These are phyloP conservation scores for Alternaria atra DNA, from an alignment of 2,329 filamentous ascomycete species.

Conservation along the genomic window DNA sequence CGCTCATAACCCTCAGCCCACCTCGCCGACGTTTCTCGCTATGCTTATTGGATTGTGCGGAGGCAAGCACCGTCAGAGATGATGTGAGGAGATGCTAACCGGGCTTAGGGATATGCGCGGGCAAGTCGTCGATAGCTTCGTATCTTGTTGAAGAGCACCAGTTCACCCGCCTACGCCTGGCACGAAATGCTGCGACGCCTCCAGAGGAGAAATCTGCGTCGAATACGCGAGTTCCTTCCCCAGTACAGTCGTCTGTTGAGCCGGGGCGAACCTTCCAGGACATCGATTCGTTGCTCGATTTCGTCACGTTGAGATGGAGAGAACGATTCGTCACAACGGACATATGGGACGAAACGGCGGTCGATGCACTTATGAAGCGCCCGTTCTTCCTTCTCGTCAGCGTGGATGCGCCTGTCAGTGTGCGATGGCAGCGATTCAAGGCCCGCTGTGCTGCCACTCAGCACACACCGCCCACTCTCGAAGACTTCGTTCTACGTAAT, in stretches of 20 bases:
- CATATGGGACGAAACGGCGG: constrained; percentile 74
- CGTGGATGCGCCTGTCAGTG: constrained; percentile 85
- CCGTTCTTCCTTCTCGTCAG: constrained; percentile 95
- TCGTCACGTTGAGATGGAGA: constrained; percentile 85
- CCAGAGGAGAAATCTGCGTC: constrained; percentile 55
- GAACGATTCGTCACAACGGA: constrained; percentile 87
- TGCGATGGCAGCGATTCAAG: constrained; percentile 83
- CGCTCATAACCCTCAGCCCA: not conserved
- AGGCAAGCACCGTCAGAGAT: constrained; percentile 33
- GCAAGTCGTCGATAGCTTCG: constrained; percentile 87
- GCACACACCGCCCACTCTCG: constrained; percentile 62
- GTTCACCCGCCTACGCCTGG: constrained; percentile 77
- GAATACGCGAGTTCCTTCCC: constrained; percentile 46
- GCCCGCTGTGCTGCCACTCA: constrained; percentile 61
- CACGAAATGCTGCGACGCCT: constrained; percentile 48
- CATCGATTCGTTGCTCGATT: constrained; percentile 77
- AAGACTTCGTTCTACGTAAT: constrained; percentile 68
- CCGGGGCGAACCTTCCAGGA: constrained; percentile 55
- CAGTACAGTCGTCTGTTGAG: constrained; percentile 16
- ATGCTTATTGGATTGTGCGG: constrained; percentile 81
- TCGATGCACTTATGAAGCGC: constrained; percentile 78
- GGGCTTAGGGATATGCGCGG: constrained; percentile 81
- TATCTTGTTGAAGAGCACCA: constrained; percentile 86
- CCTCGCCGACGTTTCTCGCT: not conserved
- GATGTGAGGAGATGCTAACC: constrained; percentile 21